Base-by-base conservation (phyloP, 305 asterid species). In the Fraxinus paxiana region DNA sequence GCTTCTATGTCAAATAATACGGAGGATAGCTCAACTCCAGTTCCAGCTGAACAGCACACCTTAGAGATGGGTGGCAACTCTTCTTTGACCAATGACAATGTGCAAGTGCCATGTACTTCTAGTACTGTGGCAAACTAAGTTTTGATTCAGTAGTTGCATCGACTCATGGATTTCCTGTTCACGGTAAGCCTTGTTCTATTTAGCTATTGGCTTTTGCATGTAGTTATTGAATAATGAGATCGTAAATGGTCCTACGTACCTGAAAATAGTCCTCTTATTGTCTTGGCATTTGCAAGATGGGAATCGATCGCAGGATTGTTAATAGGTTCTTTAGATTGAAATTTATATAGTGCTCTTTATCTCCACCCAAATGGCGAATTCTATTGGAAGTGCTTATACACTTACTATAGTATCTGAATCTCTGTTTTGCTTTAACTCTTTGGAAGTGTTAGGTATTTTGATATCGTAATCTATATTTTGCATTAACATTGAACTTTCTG, bases 71-170 rank as follows among this genome's bases (percentile, higher is more conserved):
- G 75, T 26, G 74, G 78, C 51, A 70, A 84, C 75, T 87, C 72
- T 80, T 82, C 91, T 75, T 73, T 80, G 56, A 79, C 79, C 3
- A 92, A 85, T 81, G 81, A 78, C 67, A 79, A 43, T 35, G 59
- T 77, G 12, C 88, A 77, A 78, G 79, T 90, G 81, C 87, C 92
- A 80, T 84, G 83, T 76, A 87, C 91, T 88, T 80, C 90, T 77
- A 87, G 86, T 85, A 88, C 92, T 78, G 84, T 88, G 22, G 87
- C 92, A 76, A 87, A 75, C 84, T 91, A 80, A 86, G 69, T 73
- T 77, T 78, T 67, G 48, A 72, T 51, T 41, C 59, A 74, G 79
- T 75, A 22, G 51, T 54, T 73, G 30, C 80, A 77, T 82, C 85
- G 24, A 59, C 51, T 82, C 82, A 28, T 22, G 67, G 81, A 43